Base-by-base conservation (phyloP, 768 basidiomycete species). In the Kwoniella europaea region DNA sequence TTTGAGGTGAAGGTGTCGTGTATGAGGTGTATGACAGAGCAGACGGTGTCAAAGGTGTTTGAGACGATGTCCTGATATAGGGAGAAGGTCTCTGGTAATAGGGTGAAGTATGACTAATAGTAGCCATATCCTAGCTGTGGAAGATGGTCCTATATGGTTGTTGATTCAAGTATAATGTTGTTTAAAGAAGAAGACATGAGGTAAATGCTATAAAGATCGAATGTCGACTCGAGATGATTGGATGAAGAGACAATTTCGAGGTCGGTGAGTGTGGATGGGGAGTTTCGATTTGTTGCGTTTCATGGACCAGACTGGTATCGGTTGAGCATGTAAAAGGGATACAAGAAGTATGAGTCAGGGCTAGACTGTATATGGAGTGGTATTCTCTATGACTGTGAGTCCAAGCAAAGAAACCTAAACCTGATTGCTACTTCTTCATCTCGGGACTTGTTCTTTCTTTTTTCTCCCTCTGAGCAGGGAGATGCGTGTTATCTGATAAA, bases 1-100 rank as follows among this genome's bases (percentile, higher is more conserved):
- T 63, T 43, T 65, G 69, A 15, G 63, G 65, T 18, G 64, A 63
- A 13, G 71, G 71, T 18, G 71, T 68, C 6, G 65, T 60, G 44
- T 20, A 59, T 29, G 46, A 50, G 46, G 63, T 43, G 46, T 71
- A 56, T 15, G 67, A 68, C 3, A 68, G 41, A 41, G 68, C 52
- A 43, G 71, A 68, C 20, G 67, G 67, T 4, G 67, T 68, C 5
- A 53, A 29, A 20, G 67, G 67, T 56, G 67, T 62, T 44, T 68
- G 67, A 13, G 67, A 68, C 29, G 61, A 63, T 62, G 67, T 68
- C 46, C 67, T 52, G 35, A 68, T 41, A 18, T 63, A 42, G 7
- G 67, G 67, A 27, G 67, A 68, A 43, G 67, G 60, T 63, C 67
- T 22, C 53, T 53, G 52, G 35, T 42, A 22, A 22, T 68, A 68